Conservation (phyloP, 345 rosid genomes). For the Hibiscus tridactylites region DNA sequence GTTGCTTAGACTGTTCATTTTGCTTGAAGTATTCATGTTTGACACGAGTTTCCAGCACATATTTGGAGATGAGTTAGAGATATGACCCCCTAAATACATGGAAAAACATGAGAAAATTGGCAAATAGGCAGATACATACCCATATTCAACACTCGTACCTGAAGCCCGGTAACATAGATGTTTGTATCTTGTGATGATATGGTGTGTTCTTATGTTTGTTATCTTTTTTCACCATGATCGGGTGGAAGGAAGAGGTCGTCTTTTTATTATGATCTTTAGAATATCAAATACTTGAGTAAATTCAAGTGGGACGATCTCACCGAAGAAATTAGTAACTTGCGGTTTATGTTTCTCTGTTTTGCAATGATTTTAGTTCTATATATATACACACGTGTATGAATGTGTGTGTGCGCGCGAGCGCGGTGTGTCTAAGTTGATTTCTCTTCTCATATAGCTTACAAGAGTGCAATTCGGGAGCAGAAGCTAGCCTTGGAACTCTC, state of each 20-base stretch:
- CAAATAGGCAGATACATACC: not conserved
- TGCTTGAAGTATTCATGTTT: not conserved
- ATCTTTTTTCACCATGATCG: conserved; percentile 14
- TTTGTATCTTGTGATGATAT: not conserved
- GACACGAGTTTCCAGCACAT: not conserved
- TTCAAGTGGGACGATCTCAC: conserved; percentile 97
- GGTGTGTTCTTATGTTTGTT: not conserved
- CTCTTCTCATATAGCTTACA: conserved; percentile 51
- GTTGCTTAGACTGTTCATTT: not conserved
- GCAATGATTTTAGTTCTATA: not conserved
- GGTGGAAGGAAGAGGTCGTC: conserved; percentile 88
- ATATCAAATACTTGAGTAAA: conserved; percentile 85
- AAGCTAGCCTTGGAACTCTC: conserved; percentile 69
- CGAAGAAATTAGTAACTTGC: conserved; percentile 62
- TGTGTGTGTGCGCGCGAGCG: not conserved
- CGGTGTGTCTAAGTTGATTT: conserved; percentile 13
- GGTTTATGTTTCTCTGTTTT: conserved; percentile 1
- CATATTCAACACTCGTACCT: not conserved
- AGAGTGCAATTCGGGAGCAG: conserved; percentile 72
- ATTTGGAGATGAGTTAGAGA: not conserved
- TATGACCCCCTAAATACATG: not conserved
- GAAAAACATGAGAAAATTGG: not conserved
- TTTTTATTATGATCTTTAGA: conserved; percentile 78
- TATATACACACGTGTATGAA: not conserved
- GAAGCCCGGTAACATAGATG: not conserved